Base-by-base conservation (phyloP, 352 stramenopile genomes). In the Phytophthora quininea region DNA sequence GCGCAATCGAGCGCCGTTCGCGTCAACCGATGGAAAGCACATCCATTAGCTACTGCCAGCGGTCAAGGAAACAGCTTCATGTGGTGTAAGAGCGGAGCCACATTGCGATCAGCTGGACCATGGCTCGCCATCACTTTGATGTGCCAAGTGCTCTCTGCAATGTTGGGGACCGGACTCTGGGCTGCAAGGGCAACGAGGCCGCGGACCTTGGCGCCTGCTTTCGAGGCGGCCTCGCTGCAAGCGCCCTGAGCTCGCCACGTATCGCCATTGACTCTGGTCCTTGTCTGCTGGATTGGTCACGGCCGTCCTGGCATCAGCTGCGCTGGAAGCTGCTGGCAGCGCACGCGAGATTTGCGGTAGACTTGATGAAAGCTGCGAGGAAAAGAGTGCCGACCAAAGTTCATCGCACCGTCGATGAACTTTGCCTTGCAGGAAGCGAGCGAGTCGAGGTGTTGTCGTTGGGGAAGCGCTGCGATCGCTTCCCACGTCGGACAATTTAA, bases 331-430 rank as follows among this genome's bases (percentile, higher is more conserved):
- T 5, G 4, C 14, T 11, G 15, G 43, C 12, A 49, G 43, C 9
- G 43, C 43, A 49, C 43, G 43, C 9, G 43, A 49, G 43, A 49
- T 49, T 49, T 49, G 43, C 3, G 43, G 11, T n/a, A 6, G 19
- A 29, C 12, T n/a, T 27, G 43, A 48, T 74, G 40, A 47, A 72
- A 50, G 58, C 47, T 70, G 62, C 35, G 56, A 63, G 46, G 60
- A 60, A 52, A 62, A 58, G 62, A 58, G 63, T 71, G 50, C 33
- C 56, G 66, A 56, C 58, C n/a, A n/a, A n/a, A n/a, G n/a, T n/a
- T n/a, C n/a, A n/a, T n/a, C n/a, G n/a, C n/a, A 40, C 35, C 35
- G 6, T 40, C 35, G 19, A 40, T 40, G 35, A 40, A 40, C 35
- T 40, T 40, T 6, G 35, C 6, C 35, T 40, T 40, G 35, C 6